Evolutionary conservation across 345 rosid species (phyloP), one percentile per base, ranked within the genome.

Genomic region (Schrenkiella parvula): DNA sequence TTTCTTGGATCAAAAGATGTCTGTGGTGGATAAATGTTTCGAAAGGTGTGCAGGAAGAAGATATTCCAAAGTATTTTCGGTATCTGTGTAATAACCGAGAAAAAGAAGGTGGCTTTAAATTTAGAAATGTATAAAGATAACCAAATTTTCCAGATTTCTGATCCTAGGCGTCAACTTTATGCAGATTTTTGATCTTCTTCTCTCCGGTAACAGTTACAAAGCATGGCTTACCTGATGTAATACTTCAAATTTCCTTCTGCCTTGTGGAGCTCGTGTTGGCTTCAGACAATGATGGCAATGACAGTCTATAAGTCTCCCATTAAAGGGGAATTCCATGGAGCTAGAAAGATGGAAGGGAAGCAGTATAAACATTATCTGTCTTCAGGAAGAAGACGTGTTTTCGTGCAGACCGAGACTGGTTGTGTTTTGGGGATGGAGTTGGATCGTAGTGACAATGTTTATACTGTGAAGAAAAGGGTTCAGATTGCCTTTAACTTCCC

Each of bases 331-430:
- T 83, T 75, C 41, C 68, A 70, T 58, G 76, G 87, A 28, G 76
- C 55, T 71, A 76, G 73, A 59, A 78, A 75, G 76, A 74, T 81
- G 81, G 96, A 84, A 60, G 84, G 29, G 73, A 84, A 76, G 50
- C 77, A 64, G 26, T 62, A 29, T 52, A 72, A 53, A 37, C 57
- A 64, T 25, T 65, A 44, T 55, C 1, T 73, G 32, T 79, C 82
- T 75, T 43, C 85, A 4, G 87, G 86, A 15, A 46, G 84, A 37
- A 83, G 87, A 70, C 78, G 87, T 42, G 87, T 87, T 37, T 87
- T 84, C 21, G 86, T 87, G 48, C 89, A 87, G 57, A 84, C 91
- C 2, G 89, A 87, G 72, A 83, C 84, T 29, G 89, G 91, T 6
- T 83, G 81, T 81, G 87, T 87, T 43, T 72, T 87, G 74, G 89